Base-by-base conservation (phyloP, 129 eudicot genomes). In the Artemisia annua region DNA sequence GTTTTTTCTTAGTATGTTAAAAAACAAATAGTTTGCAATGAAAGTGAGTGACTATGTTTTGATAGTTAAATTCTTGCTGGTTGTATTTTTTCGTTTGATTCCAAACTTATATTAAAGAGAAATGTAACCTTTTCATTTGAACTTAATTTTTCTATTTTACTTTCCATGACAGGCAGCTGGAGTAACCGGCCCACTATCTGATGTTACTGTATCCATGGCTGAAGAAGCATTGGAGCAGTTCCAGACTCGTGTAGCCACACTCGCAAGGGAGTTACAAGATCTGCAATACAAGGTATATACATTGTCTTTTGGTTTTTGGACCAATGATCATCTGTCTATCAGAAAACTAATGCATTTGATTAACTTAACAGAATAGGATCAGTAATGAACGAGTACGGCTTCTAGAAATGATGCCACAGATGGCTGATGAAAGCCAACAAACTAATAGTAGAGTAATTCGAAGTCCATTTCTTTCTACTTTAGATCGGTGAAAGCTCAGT, bases 191-290 rank as follows among this genome's bases (percentile, higher is more conserved):
- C 84, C 85, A 58, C 14, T 76, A 69, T 84, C 88, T 51, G 87
- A 86, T 75, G 77, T 86, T 58, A 79, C 55, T 51, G 64, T 83
- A 64, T 73, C 86, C 39, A 80, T 35, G 68, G 97, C 97, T 6
- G 96, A 93, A 83, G 89, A 87, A 76, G 96, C 98, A 62, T 87
- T 93, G 39, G 87, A 86, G 60, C 82, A 86, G 76, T 92, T 93
- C 44, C 80, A 68, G 32, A 71, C 39, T 48, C 86, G 81, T 18
- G 76, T 87, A 4, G 72, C 43, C 74, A 66, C 89, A 30, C 80
- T 93, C 11, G 87, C 87, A 76, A 90, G 80, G 79, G 96, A 89
- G 68, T 66, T 89, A 75, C 70, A 85, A 71, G 92, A 89, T 78
- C 75, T 70, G 2, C 87, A 80, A 66, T 73, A 82, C 24, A 90